These are phyloP conservation scores for Hyparrhenia diplandra DNA, from an alignment of 176 grass and related monocot genomes.

Conservation along the genomic window DNA sequence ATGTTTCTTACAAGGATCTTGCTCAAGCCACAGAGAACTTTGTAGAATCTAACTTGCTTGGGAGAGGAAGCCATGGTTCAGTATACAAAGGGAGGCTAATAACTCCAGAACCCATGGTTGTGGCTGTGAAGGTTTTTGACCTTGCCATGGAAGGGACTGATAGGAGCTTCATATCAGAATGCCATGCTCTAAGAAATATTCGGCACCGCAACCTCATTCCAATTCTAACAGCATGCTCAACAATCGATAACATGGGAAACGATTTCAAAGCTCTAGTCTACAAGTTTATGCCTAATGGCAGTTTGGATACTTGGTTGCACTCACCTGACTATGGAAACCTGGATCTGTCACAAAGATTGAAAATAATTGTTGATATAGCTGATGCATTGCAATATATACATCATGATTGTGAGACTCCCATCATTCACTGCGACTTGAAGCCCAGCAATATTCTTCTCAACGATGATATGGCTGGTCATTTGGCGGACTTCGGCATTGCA, in stretches of 20 bases:
- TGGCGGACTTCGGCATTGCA: constrained; percentile 55
- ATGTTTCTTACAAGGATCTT: constrained; percentile 49
- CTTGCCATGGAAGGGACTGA: constrained; percentile 28
- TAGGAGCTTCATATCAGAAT: constrained; percentile 58
- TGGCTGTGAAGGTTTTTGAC: constrained; percentile 58
- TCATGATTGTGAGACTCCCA: constrained; percentile 28
- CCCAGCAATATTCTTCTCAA: constrained; percentile 49
- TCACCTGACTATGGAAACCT: not conserved
- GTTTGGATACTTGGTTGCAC: constrained; percentile 53
- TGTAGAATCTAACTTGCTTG: constrained; percentile 10
- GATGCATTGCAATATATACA: constrained; percentile 48
- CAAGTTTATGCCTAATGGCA: constrained; percentile 46
- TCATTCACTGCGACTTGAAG: constrained; percentile 58
- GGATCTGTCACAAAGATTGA: constrained; percentile 28
- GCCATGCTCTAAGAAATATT: constrained; percentile 40
- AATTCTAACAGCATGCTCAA: not conserved
- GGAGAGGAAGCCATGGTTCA: too few relatives aligned
- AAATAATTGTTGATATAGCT: constrained; percentile 46
- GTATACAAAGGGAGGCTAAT: not conserved
- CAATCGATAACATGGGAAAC: too few relatives aligned
- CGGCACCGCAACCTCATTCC: constrained; percentile 8
- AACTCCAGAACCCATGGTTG: constrained; percentile 1
- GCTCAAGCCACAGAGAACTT: constrained; percentile 40
- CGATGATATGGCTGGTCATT: constrained; percentile 26
- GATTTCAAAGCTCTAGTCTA: constrained; percentile 58